Evolutionary conservation across 768 basidiomycete species (phyloP).

Genomic region (Pisolithus microcarpus): DNA sequence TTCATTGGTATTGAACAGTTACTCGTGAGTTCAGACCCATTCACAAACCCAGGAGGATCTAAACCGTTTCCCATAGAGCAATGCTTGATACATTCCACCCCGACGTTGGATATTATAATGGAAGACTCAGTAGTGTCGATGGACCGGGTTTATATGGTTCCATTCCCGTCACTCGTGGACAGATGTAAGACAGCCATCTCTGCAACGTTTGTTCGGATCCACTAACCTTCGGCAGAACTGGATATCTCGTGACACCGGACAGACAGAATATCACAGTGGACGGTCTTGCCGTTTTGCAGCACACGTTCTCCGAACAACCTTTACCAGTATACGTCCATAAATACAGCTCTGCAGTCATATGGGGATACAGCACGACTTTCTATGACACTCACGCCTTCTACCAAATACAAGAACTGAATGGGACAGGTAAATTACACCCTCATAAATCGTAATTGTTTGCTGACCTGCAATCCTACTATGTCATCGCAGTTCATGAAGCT

Average conservation of each 20-base stretch:
- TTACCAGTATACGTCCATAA: conserved; percentile 2
- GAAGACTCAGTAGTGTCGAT: conserved; percentile 5
- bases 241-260: conserved; percentile 3
- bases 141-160: conserved; percentile 8
- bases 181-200: conserved; percentile 2
- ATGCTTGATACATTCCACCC: conserved; percentile 10
- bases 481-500: conserved; percentile 7
- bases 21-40: conserved; percentile 4
- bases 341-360: conserved; percentile 3
- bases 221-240: conserved; percentile 1
- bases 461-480: neutral
- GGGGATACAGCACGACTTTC: conserved; percentile 11
- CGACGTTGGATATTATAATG: conserved; percentile 9
- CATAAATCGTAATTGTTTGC: too few species aligned
- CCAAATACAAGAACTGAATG: conserved; percentile 6
- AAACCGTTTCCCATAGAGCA: neutral
- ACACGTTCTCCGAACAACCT: conserved; percentile 8
- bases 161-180: conserved; percentile 9
- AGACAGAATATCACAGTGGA: neutral
- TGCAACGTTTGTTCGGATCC: neutral
- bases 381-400: conserved; percentile 11
- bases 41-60: neutral
- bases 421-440: conserved; percentile 4
- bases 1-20: conserved; percentile 5
- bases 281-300: conserved; percentile 7